These are phyloP conservation scores for Botryobasidium botryosum DNA, from an alignment of 768 basidiomycete species.

Conservation along the genomic window DNA sequence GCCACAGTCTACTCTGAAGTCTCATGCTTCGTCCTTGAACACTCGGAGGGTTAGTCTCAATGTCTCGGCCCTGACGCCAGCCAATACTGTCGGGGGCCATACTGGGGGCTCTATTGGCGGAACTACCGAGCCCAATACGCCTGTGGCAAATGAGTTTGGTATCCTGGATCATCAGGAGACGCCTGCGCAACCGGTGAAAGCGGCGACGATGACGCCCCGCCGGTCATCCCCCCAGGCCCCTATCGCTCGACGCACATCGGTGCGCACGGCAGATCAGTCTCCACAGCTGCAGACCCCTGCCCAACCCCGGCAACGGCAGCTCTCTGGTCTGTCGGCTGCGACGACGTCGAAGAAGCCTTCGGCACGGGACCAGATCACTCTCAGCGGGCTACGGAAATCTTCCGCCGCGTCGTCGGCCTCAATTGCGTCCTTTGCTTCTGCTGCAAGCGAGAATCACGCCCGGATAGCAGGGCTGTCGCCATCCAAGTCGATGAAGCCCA, in stretches of 20 bases:
- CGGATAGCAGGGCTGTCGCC: constrained; percentile 75
- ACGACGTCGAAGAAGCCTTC: constrained; percentile 4
- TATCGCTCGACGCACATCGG: background rate
- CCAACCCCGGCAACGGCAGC: background rate
- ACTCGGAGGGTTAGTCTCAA: constrained; percentile 50
- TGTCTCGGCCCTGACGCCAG: constrained; percentile 23
- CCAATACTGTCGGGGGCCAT: no score
- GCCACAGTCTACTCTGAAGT: constrained; percentile 42
- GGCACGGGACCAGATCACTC: constrained; percentile 61
- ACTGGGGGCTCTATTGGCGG: constrained; percentile 4
- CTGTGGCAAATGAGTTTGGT: constrained; percentile 45
- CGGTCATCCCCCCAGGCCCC: constrained; percentile 7
- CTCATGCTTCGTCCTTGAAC: constrained; percentile 25
- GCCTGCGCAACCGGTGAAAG: constrained; percentile 1
- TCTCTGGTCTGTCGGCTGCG: background rate
- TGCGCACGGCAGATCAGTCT: constrained; percentile 1
- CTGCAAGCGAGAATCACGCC: background rate
- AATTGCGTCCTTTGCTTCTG: constrained; percentile 7
- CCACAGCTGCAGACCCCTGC: background rate
- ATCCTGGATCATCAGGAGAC: constrained; percentile 50
- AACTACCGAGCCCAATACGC: constrained; percentile 10
- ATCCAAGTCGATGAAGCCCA: constrained; percentile 68
- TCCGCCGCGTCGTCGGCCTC: constrained; percentile 71
- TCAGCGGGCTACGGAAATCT: constrained; percentile 60
- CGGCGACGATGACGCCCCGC: background rate